Evolutionary conservation across 345 rosid genomes (phyloP).

Genomic region (Hibiscus trionum): DNA sequence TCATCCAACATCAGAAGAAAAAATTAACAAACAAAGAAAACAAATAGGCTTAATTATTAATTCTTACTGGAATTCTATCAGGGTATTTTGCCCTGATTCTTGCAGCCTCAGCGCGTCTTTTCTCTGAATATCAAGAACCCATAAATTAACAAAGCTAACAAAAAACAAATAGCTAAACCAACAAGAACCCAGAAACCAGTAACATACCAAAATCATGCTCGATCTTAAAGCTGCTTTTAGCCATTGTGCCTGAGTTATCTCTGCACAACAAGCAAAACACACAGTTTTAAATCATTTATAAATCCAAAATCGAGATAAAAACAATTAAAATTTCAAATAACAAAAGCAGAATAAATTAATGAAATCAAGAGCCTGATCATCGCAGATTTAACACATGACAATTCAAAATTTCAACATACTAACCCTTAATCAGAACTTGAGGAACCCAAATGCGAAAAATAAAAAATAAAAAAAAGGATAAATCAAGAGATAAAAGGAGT

Average conservation of each 20-base stretch:
- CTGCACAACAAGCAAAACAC: constrained; percentile 12
- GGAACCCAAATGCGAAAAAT: neutral
- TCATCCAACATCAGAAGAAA: neutral
- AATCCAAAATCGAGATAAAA: neutral
- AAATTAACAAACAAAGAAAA: neutral
- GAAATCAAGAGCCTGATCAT: neutral
- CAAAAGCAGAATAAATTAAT: neutral
- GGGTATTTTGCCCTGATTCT: constrained; percentile 70
- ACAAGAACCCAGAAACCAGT: neutral
- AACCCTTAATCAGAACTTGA: neutral
- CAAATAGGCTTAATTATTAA: neutral
- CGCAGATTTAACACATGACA: neutral
- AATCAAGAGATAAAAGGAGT: neutral
- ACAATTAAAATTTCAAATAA: neutral
- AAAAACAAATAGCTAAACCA: neutral
- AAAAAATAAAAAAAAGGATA: neutral
- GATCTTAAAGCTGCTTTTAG: constrained; percentile 51
- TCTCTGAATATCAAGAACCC: constrained; percentile 32
- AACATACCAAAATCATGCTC: constrained; percentile 58
- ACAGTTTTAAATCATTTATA: neutral
- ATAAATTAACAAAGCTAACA: neutral
- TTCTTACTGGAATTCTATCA: constrained; percentile 62
- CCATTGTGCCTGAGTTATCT: constrained; percentile 25
- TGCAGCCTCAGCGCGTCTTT: constrained; percentile 62
- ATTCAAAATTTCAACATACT: neutral